Conservation (phyloP, 2,329 filamentous ascomycete species). For the Diaporthe batatas region DNA sequence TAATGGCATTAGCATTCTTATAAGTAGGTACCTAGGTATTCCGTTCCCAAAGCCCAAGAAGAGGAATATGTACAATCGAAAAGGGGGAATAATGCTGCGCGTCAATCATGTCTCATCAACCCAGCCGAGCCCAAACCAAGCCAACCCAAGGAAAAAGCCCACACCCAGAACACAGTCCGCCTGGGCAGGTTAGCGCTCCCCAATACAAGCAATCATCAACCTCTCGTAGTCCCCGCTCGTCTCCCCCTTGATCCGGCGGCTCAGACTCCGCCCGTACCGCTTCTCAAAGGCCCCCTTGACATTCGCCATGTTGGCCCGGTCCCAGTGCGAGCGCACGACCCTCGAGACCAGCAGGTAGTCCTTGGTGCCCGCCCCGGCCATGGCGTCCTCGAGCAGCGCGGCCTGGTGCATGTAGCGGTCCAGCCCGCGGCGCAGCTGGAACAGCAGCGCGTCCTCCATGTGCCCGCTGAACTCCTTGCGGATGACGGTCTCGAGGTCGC, state of each 20-base stretch:
- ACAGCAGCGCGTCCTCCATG: constrained; percentile 87
- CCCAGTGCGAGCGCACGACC: constrained; percentile 88
- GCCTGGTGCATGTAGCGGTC: constrained; percentile 91
- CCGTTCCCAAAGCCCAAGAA: not conserved
- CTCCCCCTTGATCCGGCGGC: constrained; percentile 80
- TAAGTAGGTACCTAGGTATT: not conserved
- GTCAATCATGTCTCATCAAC: constrained; percentile 30
- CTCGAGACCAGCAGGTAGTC: constrained; percentile 82
- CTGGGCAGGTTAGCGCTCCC: constrained; percentile 53
- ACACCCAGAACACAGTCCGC: not conserved
- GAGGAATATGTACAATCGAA: not conserved
- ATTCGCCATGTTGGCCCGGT: constrained; percentile 78
- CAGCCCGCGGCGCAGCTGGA: constrained; percentile 80
- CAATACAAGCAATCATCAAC: constrained; percentile 79
- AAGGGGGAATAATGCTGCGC: constrained; percentile 13
- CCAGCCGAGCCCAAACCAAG: not conserved
- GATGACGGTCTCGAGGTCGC: constrained; percentile 79
- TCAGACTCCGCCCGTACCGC: constrained; percentile 76
- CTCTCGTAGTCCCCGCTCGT: constrained; percentile 87
- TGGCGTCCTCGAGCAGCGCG: constrained; percentile 83
- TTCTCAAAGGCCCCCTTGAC: constrained; percentile 84
- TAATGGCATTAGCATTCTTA: constrained; percentile 23
- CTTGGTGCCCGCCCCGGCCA: constrained; percentile 90
- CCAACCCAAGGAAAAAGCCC: not conserved
- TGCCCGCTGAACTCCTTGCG: constrained; percentile 88